These are phyloP conservation scores for Xylaria sp. DNA, from an alignment of 2,329 filamentous ascomycete species.

Conservation along the genomic window DNA sequence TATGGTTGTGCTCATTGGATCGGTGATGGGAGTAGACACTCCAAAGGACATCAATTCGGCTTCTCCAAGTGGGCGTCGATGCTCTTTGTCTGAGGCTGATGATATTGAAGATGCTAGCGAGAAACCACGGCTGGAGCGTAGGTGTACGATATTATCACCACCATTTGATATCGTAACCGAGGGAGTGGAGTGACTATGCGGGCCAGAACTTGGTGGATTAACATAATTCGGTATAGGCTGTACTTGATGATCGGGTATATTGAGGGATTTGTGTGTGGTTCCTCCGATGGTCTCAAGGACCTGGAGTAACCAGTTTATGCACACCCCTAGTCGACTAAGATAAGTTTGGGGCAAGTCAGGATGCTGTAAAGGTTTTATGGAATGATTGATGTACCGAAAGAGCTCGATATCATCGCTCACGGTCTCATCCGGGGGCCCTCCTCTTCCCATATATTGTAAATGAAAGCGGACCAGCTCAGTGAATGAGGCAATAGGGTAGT, in stretches of 20 bases:
- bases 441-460: constrained; percentile 8
- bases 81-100: constrained; percentile 14
- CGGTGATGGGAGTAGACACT: constrained; percentile 13
- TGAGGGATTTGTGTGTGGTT: neutral
- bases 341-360: constrained; percentile 24
- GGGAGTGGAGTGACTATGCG: neutral
- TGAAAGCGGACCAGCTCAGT: constrained; percentile 22
- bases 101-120: constrained; percentile 21
- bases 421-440: neutral
- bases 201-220: neutral
- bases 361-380: constrained; percentile 21
- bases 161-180: neutral
- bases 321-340: constrained; percentile 15
- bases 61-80: constrained; percentile 7
- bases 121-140: constrained; percentile 2
- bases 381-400: constrained; percentile 4
- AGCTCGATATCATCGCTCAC: constrained; percentile 20
- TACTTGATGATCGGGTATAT: constrained; percentile 1
- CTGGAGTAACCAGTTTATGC: constrained; percentile 16
- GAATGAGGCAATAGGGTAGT: constrained; percentile 22
- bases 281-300: constrained; percentile 12
- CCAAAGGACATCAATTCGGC: constrained; percentile 15
- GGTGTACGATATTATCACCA: constrained; percentile 4
- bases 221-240: neutral
- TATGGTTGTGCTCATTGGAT: constrained; percentile 9